These are phyloP conservation scores for Amyloporia xantha DNA, from an alignment of 768 basidiomycete species.

Conservation along the genomic window DNA sequence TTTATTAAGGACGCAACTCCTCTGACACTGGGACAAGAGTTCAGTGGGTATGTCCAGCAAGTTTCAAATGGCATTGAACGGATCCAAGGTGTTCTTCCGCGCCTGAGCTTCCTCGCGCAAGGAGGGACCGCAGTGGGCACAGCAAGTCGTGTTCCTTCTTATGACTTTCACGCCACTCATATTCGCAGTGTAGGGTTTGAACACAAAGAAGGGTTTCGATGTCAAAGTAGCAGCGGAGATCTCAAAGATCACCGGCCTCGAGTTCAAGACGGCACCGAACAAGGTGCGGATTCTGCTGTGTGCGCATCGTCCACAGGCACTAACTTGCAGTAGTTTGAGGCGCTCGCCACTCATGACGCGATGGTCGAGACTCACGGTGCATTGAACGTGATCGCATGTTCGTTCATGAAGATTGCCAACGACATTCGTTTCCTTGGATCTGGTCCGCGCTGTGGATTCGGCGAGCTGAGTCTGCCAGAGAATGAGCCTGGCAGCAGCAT, in stretches of 20 bases:
- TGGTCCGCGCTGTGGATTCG: constrained; percentile 95
- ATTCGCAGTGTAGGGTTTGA: constrained; percentile 62
- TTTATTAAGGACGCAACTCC: constrained; percentile 84
- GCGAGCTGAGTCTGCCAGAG: constrained; percentile 90
- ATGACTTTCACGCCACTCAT: neutral
- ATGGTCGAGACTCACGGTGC: constrained; percentile 97
- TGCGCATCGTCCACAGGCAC: neutral
- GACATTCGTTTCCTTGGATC: constrained; percentile 98
- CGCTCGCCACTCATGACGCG: constrained; percentile 96
- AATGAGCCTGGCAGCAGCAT: constrained; percentile 99
- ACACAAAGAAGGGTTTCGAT: constrained; percentile 96
- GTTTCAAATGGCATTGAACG: constrained; percentile 85
- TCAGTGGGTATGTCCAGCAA: constrained; percentile 97
- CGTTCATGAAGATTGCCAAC: constrained; percentile 98
- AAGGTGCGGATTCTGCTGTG: constrained; percentile 46
- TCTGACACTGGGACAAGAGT: constrained; percentile 96
- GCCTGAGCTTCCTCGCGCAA: constrained; percentile 86
- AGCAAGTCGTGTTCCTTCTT: constrained; percentile 37
- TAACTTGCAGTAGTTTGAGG: constrained; percentile 98
- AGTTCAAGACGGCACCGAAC: constrained; percentile 96
- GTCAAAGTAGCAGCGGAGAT: constrained; percentile 90
- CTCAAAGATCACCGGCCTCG: constrained; percentile 81
- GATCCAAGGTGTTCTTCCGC: constrained; percentile 73
- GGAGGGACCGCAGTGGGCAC: constrained; percentile 99
- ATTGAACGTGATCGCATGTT: constrained; percentile 92